Evolutionary conservation across 2,329 filamentous ascomycete species (phyloP), one percentile per base, ranked within the genome.

Genomic region (Aaosphaeria pasadenensis): DNA sequence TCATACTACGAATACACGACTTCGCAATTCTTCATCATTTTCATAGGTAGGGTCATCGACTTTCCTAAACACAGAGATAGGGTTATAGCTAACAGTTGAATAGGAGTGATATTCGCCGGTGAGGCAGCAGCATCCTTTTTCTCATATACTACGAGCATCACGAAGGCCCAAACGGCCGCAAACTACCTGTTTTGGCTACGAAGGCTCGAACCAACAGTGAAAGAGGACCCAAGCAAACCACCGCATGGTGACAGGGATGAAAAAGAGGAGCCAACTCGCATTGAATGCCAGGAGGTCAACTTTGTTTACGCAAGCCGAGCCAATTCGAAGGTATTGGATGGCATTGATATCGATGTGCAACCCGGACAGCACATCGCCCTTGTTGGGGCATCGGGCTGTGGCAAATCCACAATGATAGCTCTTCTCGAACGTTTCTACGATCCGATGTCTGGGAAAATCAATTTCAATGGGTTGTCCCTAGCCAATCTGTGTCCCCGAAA

Each of bases 351-450:
- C 6, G 77, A 76, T 32, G 81, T 67, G 17, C 81, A 81, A 11
- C 87, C 88, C 0, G 88, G 89, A 6, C 86, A 91, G 67, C 94
- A 91, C 60, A 81, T 92, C 7, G 94, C 94, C 0, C 81, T 97
- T 2, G 94, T 97, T 6, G 94, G 94, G 5, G 87, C 91, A 0
- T 91, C 87, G 36, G 92, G 94, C 2, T 96, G 94, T 64, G 94
- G 94, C 48, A 97, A 99, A 75, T 89, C 85, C 45, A 97, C 94
- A 0, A 95, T 91, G 0, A 94, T 97, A 59, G 87, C 89, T 1
- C 80, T 97, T 4, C 77, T 97, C 17, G 91, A 97, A 69, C 87
- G 94, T 28, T 97, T 97, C 75, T 97, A 97, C 64, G 90, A 97
- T 59, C 89, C 91, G 0, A 76, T 91, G 0, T 79, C 84, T 0